phyloP scores from a whole-genome alignment of 768 basidiomycete species.

The Leccinum disarticulatum region DNA sequence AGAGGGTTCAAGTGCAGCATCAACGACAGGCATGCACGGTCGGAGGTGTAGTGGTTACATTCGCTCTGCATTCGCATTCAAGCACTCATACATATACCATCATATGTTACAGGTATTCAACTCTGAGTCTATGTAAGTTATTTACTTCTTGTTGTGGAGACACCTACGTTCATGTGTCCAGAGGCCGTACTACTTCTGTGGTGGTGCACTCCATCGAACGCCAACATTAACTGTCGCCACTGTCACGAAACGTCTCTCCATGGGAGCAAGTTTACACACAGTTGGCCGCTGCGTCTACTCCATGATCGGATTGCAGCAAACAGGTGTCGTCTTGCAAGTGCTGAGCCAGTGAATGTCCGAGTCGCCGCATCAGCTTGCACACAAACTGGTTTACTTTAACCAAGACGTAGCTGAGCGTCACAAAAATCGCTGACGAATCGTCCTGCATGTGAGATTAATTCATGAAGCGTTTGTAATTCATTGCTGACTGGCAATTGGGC shows the following conservation, averaged over 20 bases:
- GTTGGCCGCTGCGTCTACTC: background rate
- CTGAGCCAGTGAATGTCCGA: slow-evolving; percentile 62
- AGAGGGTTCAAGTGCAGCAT: too few species aligned
- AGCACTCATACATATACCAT: background rate
- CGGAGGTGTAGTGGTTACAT: slow-evolving; percentile 19
- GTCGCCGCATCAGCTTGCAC: slow-evolving; percentile 60
- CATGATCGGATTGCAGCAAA: slow-evolving; percentile 10
- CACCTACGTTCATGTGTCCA: slow-evolving; percentile 37
- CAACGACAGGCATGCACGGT: too few species aligned
- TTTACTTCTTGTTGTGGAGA: slow-evolving; percentile 9
- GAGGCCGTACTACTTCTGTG: slow-evolving; percentile 48
- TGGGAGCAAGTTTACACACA: slow-evolving; percentile 56
- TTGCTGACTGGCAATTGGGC: background rate
- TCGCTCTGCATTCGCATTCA: slow-evolving; percentile 9
- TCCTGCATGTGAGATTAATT: slow-evolving; percentile 56
- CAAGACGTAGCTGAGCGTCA: background rate
- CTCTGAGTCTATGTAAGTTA: slow-evolving; percentile 59
- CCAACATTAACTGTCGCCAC: slow-evolving; percentile 9
- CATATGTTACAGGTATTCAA: background rate
- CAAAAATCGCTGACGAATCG: slow-evolving; percentile 48
- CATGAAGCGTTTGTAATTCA: slow-evolving; percentile 1
- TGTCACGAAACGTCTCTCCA: slow-evolving; percentile 28
- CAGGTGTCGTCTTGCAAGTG: slow-evolving; percentile 63
- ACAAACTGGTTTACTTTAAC: slow-evolving; percentile 17
- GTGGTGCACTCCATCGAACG: slow-evolving; percentile 47